Evolutionary conservation across 495 filamentous ascomycete genomes (phyloP).

Genomic region (Parachaetomium inaequale): DNA sequence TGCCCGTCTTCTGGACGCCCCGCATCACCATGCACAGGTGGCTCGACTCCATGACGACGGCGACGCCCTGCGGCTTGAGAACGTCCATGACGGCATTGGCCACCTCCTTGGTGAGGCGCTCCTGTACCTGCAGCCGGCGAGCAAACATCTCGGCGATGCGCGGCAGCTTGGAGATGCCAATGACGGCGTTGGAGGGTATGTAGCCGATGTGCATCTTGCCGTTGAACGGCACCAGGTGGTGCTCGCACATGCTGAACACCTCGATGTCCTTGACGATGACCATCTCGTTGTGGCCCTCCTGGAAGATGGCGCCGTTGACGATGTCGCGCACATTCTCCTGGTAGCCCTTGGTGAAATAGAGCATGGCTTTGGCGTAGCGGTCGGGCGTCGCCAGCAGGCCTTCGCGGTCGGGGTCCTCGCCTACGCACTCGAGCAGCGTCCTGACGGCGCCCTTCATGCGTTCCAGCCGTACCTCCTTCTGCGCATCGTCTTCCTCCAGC

Average conservation of each 20-base stretch:
- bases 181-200: slow-evolving; percentile 79
- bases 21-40: slow-evolving; percentile 99
- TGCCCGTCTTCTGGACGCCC: slow-evolving; percentile 83
- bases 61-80: slow-evolving; percentile 89
- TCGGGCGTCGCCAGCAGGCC: slow-evolving; percentile 83
- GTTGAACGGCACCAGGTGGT: slow-evolving; percentile 94
- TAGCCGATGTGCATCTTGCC: slow-evolving; percentile 99
- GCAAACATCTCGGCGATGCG: slow-evolving; percentile 97
- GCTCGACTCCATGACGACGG: slow-evolving; percentile 93
- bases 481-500: slow-evolving; percentile 70
- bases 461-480: slow-evolving; percentile 64
- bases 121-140: slow-evolving; percentile 88
- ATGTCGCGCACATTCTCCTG: slow-evolving; percentile 92
- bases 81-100: slow-evolving; percentile 91
- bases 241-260: slow-evolving; percentile 92
- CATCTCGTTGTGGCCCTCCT: slow-evolving; percentile 94
- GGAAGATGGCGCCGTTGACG: slow-evolving; percentile 92
- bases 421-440: slow-evolving; percentile 92
- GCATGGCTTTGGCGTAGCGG: slow-evolving; percentile 92
- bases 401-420: slow-evolving; percentile 90
- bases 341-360: slow-evolving; percentile 98
- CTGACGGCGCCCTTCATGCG: slow-evolving; percentile 81
- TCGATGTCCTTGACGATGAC: slow-evolving; percentile 98
- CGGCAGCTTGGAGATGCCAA: slow-evolving; percentile 92
- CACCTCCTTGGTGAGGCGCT: slow-evolving; percentile 92